phyloP scores from a whole-genome alignment of 1,284 basidiomycete species.

The Cutaneotrichosporon mucoides region DNA sequence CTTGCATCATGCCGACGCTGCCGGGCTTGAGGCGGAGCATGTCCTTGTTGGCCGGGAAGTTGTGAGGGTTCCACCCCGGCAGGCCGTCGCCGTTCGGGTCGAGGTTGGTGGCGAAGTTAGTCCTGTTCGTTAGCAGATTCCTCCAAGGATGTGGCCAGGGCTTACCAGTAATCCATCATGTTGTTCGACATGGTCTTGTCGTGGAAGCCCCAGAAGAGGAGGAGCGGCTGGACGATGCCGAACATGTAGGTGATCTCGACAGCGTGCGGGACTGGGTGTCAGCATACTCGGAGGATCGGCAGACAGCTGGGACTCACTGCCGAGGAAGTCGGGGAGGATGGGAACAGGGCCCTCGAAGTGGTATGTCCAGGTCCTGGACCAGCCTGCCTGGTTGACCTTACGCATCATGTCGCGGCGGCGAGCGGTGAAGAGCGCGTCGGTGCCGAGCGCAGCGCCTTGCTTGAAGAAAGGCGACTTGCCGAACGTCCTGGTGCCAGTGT shows the following conservation, averaged over 20 bases:
- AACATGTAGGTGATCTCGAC: slow-evolving; percentile 32
- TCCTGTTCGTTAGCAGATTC: slow-evolving; percentile 16
- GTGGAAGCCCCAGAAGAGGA: slow-evolving; percentile 9
- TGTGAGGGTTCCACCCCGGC: slow-evolving; percentile 35
- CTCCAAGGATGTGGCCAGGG: background rate
- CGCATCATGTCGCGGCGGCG: slow-evolving; percentile 31
- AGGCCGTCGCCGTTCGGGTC: slow-evolving; percentile 34
- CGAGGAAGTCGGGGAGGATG: background rate
- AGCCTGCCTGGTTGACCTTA: slow-evolving; percentile 25
- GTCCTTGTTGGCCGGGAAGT: slow-evolving; percentile 23
- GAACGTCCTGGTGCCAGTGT: slow-evolving; percentile 22
- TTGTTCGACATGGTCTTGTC: slow-evolving; percentile 27
- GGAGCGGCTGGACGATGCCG: slow-evolving; percentile 12
- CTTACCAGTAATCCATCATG: slow-evolving; percentile 41
- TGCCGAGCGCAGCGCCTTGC: slow-evolving; percentile 29
- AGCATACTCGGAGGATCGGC: background rate
- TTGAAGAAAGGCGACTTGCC: slow-evolving; percentile 23
- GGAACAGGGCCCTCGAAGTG: slow-evolving; percentile 24
- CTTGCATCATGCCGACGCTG: slow-evolving; percentile 35
- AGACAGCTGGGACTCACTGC: slow-evolving; percentile 1
- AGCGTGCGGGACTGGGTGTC: slow-evolving; percentile 17
- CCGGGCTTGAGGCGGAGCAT: slow-evolving; percentile 27
- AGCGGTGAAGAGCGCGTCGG: slow-evolving; percentile 35
- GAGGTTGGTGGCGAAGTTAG: slow-evolving; percentile 45
- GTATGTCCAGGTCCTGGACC: slow-evolving; percentile 36